Evolutionary conservation across 2,329 filamentous ascomycete genomes (phyloP).

Genomic region (Sclerotinia subarctica): DNA sequence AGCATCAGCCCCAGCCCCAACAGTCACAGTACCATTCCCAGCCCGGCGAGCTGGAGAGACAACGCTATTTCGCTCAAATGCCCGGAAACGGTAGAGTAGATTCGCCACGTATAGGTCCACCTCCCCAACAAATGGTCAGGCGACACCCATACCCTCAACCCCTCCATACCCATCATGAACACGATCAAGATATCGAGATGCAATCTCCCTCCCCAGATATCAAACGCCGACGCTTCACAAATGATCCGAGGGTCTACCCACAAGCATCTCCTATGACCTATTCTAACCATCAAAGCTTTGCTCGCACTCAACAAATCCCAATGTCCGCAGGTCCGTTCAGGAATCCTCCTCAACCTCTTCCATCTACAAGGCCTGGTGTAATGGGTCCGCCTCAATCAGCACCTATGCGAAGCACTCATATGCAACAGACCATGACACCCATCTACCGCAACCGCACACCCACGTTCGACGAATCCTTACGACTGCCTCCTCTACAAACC

Average conservation of each 20-base stretch:
- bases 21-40: constrained; percentile 21
- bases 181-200: constrained; percentile 42
- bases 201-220: constrained; percentile 51
- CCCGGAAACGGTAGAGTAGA: constrained; percentile 31
- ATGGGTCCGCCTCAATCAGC: constrained; percentile 37
- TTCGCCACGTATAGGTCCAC: constrained; percentile 28
- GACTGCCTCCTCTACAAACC: constrained; percentile 39
- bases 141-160: constrained; percentile 30
- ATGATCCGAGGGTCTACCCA: constrained; percentile 41
- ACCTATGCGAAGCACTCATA: constrained; percentile 25
- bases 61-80: constrained; percentile 28
- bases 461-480: constrained; percentile 38
- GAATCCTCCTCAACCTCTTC: constrained; percentile 34
- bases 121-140: constrained; percentile 28
- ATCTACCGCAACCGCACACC: constrained; percentile 29
- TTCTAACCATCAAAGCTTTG: constrained; percentile 29
- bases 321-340: constrained; percentile 40
- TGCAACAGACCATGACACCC: constrained; percentile 28
- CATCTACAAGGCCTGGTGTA: constrained; percentile 34
- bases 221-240: constrained; percentile 62
- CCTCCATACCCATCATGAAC: constrained; percentile 37
- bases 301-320: constrained; percentile 29
- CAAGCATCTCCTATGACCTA: constrained; percentile 42
- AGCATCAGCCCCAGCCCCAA: neutral
- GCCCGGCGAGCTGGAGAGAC: constrained; percentile 26